These are phyloP conservation scores for Nemania bipapillata DNA, from an alignment of 2,329 filamentous ascomycete species.

Conservation along the genomic window DNA sequence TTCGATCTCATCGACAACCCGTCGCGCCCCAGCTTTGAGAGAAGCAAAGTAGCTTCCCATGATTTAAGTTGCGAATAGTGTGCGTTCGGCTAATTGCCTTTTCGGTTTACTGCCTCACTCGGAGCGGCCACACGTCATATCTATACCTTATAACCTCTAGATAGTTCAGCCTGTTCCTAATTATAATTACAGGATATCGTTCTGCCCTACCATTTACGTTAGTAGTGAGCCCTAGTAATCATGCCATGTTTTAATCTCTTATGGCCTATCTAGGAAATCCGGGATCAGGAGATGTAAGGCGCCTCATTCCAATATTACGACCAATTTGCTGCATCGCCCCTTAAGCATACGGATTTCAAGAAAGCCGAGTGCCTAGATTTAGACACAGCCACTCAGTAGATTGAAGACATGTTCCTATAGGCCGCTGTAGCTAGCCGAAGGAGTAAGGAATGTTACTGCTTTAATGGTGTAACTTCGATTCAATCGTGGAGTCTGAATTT, in stretches of 20 bases:
- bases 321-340: neutral
- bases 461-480: neutral
- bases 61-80: neutral
- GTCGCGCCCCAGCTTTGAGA: constrained; percentile 33
- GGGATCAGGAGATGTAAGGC: neutral
- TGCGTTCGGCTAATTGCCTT: neutral
- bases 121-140: neutral
- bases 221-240: neutral
- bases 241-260: neutral
- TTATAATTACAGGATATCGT: neutral
- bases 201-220: neutral
- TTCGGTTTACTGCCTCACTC: neutral
- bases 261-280: neutral
- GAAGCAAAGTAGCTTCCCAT: constrained; percentile 43
- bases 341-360: neutral
- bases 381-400: constrained; percentile 3
- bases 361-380: neutral
- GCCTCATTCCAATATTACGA: constrained; percentile 4
- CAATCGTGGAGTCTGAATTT: neutral
- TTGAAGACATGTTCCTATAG: neutral
- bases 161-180: constrained; percentile 2
- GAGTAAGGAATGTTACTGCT: neutral
- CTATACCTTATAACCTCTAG: neutral
- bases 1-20: constrained; percentile 41
- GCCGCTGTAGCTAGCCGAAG: neutral